Evolutionary conservation across 345 rosid species (phyloP), one percentile per base, ranked within the genome.

Genomic region (Gossypium thurberi): DNA sequence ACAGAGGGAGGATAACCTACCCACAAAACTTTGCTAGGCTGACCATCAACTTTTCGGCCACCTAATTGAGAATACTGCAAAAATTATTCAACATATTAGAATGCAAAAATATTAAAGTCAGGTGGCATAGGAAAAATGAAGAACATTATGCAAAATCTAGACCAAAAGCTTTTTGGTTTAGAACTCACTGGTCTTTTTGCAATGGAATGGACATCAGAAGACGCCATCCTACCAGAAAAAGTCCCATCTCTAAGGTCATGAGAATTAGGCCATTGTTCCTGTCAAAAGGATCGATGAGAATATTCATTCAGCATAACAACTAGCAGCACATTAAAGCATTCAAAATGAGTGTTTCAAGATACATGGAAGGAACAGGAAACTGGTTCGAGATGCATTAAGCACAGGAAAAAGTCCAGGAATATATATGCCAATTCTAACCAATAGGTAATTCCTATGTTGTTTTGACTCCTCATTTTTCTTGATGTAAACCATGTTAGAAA

Each of bases 1-100:
- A 89, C 84, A 66, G 96, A 83, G 77, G 99, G 95, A 70, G 99
- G 99, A 81, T 91, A 96, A 1, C 98, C 99, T 77, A 96, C 79
- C 96, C 96, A 89, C 78, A 96, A 78, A 74, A 91, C 82, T 14
- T 93, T 91, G 84, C 98, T 92, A 25, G 94, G 97, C 61, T 83
- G 92, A 37, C 86, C 88, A 48, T 92, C 87, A 75, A 78, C 91
- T 78, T 76, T 87, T 65, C 83, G 80, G 43, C 77, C 83, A 51
- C 78, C 90, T 63, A 77, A 82, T 59, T 84, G 89, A 80, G 84
- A 76, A 80, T 82, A 78, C 92, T 86, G 82, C 73, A 70, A 78
- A 51, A 21, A 65, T 40, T n/a, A 75, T 59, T 37, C 55, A 42
- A 70, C 37, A 48, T 26, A 37, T 76, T 43, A 75, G 66, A 78